Base-by-base conservation (phyloP, 345 rosid species). In the Euphorbia tirucalli region DNA sequence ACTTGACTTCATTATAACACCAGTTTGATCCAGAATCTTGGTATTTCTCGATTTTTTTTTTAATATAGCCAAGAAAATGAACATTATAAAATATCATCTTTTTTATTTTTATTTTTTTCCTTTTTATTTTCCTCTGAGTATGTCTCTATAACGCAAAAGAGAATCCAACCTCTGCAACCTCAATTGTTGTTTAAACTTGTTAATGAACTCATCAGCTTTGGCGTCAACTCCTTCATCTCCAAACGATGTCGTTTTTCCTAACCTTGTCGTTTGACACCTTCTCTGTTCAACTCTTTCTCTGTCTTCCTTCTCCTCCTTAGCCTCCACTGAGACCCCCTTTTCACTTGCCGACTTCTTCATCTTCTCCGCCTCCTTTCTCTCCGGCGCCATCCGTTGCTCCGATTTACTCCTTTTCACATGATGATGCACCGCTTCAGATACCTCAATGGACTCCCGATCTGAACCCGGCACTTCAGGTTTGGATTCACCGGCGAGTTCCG, bases 291-390 rank as follows among this genome's bases (percentile, higher is more conserved):
- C 69, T 39, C 7, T 50, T 46, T 81, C 86, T 72, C 16, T 16
- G 2, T 22, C 48, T 0, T 30, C 70, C 44, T 55, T 75, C 37
- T 70, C 69, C 59, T 62, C 80, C 61, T 32, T 74, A 28, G 9
- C 52, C 48, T 48, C 76, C 46, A 58, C 50, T 61, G 11, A 13
- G 66, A 32, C 73, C 22, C 75, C 68, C 70, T 78, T 87, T 76
- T 84, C 89, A 79, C 97, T 91, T 3, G 86, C 89, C 1, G 93
- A 88, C 77, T 86, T 93, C 78, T 82, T 90, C 89, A 93, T 81
- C 74, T 74, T 84, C 71, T 67, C 56, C 67, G 8, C 15, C 62
- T 30, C n/a, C 22, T 24, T 66, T 60, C 32, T 65, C 58, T 37
- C 76, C 60, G 74, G 8, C 14, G 60, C 55, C 59, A 32, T 82